Conservation (phyloP, 2,329 filamentous ascomycete genomes). For the Knoxdaviesia capensis region DNA sequence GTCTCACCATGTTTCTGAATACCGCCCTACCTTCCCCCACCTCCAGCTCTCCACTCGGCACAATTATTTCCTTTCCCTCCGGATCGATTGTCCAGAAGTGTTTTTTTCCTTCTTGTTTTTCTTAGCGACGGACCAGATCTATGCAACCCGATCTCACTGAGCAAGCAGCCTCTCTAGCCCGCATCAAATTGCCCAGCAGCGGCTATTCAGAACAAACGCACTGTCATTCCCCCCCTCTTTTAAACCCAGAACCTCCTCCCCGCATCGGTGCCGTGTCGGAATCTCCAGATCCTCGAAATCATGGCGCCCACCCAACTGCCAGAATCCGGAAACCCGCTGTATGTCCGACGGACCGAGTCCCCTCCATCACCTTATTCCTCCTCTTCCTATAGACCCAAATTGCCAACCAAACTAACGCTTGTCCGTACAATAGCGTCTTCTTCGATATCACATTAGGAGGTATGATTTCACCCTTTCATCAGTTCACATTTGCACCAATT, state of each 20-base stretch:
- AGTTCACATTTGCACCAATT: too few relatives aligned
- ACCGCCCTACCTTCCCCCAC: too few relatives aligned
- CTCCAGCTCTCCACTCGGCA: too few relatives aligned
- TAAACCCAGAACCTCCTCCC: not conserved
- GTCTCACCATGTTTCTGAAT: too few relatives aligned
- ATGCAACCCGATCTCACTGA: too few relatives aligned
- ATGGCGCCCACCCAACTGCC: constrained; percentile 26
- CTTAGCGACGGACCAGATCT: too few relatives aligned
- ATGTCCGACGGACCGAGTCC: constrained; percentile 8
- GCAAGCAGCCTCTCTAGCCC: too few relatives aligned
- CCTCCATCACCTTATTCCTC: not conserved
- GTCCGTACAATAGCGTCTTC: constrained; percentile 30
- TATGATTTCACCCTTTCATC: constrained; percentile 16
- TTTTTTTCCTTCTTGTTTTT: not conserved
- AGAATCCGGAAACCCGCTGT: constrained; percentile 26
- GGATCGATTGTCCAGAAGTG: not conserved
- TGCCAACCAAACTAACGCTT: too few relatives aligned
- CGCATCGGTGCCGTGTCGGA: not conserved
- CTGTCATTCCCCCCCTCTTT: not conserved
- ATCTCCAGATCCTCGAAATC: not conserved
- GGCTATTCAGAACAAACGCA: too few relatives aligned
- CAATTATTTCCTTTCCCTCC: too few relatives aligned
- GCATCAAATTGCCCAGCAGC: too few relatives aligned
- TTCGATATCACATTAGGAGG: constrained; percentile 66
- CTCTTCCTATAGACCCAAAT: not conserved